These are phyloP conservation scores for Toxoplasma gondii DNA, from an alignment of 169 alveolate species.

Conservation along the genomic window DNA sequence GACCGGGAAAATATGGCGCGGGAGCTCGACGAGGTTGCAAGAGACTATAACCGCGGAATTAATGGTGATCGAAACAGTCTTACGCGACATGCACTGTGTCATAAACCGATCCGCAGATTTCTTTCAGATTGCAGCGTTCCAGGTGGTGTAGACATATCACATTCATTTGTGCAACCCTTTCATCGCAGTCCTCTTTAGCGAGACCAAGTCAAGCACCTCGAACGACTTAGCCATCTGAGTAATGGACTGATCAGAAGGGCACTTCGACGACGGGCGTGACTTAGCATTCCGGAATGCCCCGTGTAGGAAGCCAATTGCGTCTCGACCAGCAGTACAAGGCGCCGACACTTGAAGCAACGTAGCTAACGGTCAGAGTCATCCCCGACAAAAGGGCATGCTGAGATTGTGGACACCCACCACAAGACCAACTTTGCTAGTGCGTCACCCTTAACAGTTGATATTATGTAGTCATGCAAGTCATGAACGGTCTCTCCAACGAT, in stretches of 20 bases:
- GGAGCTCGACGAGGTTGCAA: slow-evolving; percentile 2
- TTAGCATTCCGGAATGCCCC: neutral
- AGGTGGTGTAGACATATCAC: neutral
- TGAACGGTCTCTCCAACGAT: too few species aligned
- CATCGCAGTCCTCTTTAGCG: neutral
- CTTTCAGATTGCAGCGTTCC: slow-evolving; percentile 25
- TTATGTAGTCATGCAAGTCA: too few species aligned
- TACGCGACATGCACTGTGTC: neutral
- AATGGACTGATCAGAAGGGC: neutral
- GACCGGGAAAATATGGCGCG: neutral
- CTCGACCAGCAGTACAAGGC: neutral
- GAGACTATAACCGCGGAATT: neutral
- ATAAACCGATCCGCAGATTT: neutral
- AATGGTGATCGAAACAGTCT: neutral
- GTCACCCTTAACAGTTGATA: too few species aligned
- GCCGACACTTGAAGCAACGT: neutral
- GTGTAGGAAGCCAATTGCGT: neutral
- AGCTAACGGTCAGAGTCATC: too few species aligned
- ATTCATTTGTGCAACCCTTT: neutral
- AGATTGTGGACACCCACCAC: too few species aligned
- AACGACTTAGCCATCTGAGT: neutral
- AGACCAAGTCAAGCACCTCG: neutral
- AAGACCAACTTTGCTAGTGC: too few species aligned
- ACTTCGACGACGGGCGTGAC: neutral
- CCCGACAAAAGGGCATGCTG: too few species aligned